Conservation (phyloP, 805 yeast genomes). For the Lipomyces yamanashiensis region DNA sequence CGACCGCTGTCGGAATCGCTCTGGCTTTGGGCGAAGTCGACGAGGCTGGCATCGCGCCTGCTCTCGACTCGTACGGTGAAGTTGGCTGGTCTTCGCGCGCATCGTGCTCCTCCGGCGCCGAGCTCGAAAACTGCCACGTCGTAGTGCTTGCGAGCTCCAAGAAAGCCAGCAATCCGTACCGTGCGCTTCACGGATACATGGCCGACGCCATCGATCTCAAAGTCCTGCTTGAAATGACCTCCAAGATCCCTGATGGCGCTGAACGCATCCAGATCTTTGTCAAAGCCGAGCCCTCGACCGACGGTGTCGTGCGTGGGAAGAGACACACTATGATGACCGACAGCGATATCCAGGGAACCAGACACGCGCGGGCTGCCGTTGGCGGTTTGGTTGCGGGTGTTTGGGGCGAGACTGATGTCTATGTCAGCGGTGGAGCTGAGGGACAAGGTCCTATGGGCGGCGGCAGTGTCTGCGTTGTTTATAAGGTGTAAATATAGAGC, state of each 20-base stretch:
- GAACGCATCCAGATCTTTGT: conserved; percentile 35
- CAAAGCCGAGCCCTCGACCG: conserved; percentile 37
- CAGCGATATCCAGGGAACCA: conserved; percentile 35
- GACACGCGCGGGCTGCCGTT: conserved; percentile 38
- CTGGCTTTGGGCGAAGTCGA: conserved; percentile 34
- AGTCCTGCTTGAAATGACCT: conserved; percentile 24
- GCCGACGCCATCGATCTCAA: conserved; percentile 36
- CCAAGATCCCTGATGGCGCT: conserved; percentile 29
- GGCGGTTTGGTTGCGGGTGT: conserved; percentile 36
- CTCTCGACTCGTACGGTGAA: conserved; percentile 33
- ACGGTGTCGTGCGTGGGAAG: conserved; percentile 34
- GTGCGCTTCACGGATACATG: conserved; percentile 36
- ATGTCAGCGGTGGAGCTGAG: conserved; percentile 36
- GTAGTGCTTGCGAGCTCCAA: conserved; percentile 31
- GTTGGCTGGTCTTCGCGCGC: conserved; percentile 36
- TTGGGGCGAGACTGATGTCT: conserved; percentile 36
- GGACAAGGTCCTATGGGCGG: conserved; percentile 38
- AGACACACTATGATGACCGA: conserved; percentile 38
- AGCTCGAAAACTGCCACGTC: conserved; percentile 35
- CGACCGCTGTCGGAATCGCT: conserved; percentile 35
- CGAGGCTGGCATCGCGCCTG: conserved; percentile 24
- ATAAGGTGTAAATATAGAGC: conserved; percentile 22
- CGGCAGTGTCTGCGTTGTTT: conserved; percentile 36
- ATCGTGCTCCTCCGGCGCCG: conserved; percentile 37
- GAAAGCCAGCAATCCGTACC: conserved; percentile 34